phyloP scores from a whole-genome alignment of 306 rosid genomes.

The Prunus padus region DNA sequence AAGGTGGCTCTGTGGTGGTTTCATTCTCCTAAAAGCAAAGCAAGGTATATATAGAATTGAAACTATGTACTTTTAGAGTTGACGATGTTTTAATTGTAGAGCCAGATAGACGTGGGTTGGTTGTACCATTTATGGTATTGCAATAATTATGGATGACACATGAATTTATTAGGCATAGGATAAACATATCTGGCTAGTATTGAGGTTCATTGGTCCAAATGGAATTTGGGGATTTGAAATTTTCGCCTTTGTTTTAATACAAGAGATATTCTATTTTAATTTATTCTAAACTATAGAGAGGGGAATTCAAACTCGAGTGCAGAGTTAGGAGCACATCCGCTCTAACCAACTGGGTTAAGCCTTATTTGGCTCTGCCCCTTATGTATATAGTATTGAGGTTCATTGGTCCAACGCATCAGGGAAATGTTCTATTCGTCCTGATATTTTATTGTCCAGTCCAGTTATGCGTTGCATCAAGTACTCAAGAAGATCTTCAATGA shows the following conservation, averaged over 20 bases:
- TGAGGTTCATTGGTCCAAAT: not conserved
- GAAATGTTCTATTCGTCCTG: too few species aligned
- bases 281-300: rapidly evolving
- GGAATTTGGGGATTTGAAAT: not conserved
- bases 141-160: not conserved
- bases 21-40: not conserved
- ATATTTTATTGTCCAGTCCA: too few species aligned
- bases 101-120: not conserved
- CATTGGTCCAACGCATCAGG: too few species aligned
- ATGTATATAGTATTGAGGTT: too few species aligned
- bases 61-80: not conserved
- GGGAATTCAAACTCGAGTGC: rapidly evolving
- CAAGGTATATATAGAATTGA: not conserved
- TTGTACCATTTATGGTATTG: not conserved
- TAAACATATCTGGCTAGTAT: not conserved
- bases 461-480: too few species aligned
- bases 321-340: rapidly evolving
- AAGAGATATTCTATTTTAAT: too few species aligned
- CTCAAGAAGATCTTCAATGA: too few species aligned
- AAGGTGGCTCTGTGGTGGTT: not conserved
- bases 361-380: too few species aligned
- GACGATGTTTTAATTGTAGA: not conserved
- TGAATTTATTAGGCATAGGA: not conserved
- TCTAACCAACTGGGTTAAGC: too few species aligned
- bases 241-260: too few species aligned